phyloP scores from a whole-genome alignment of 2,329 filamentous ascomycete genomes.

The Neocatenulostroma microsporum region DNA sequence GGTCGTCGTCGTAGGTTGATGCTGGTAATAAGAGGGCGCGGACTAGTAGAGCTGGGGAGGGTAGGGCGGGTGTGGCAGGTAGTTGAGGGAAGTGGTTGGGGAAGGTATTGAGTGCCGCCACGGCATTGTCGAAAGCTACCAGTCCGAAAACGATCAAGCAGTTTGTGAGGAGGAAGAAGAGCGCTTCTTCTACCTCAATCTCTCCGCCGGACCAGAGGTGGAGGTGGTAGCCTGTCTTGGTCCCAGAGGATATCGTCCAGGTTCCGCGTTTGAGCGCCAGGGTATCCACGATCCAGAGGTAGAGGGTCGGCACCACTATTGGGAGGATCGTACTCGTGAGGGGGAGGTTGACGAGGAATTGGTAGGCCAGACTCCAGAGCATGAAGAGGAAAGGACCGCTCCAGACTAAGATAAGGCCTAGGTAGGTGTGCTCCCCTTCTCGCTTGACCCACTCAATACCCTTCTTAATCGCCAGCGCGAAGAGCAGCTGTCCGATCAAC shows the following conservation, averaged over 20 bases:
- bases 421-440: slow-evolving; percentile 51
- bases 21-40: slow-evolving; percentile 45
- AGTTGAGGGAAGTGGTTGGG: slow-evolving; percentile 49
- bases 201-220: slow-evolving; percentile 60
- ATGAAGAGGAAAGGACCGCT: slow-evolving; percentile 58
- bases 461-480: slow-evolving; percentile 38
- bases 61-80: slow-evolving; percentile 42
- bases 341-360: slow-evolving; percentile 56
- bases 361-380: slow-evolving; percentile 56
- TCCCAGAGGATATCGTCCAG: slow-evolving; percentile 61
- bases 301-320: slow-evolving; percentile 57
- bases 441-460: slow-evolving; percentile 42
- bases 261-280: slow-evolving; percentile 59
- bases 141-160: slow-evolving; percentile 61
- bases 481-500: slow-evolving; percentile 43
- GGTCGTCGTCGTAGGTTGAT: slow-evolving; percentile 48
- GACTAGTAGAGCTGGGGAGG: slow-evolving; percentile 45
- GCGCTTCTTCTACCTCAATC: slow-evolving; percentile 63
- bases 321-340: slow-evolving; percentile 50
- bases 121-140: slow-evolving; percentile 59
- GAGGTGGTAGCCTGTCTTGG: slow-evolving; percentile 57
- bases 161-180: slow-evolving; percentile 67
- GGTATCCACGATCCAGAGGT: slow-evolving; percentile 66
- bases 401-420: slow-evolving; percentile 64
- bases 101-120: slow-evolving; percentile 58